phyloP scores from a whole-genome alignment of 768 basidiomycete species.

The Pleurotus tuber-regium region DNA sequence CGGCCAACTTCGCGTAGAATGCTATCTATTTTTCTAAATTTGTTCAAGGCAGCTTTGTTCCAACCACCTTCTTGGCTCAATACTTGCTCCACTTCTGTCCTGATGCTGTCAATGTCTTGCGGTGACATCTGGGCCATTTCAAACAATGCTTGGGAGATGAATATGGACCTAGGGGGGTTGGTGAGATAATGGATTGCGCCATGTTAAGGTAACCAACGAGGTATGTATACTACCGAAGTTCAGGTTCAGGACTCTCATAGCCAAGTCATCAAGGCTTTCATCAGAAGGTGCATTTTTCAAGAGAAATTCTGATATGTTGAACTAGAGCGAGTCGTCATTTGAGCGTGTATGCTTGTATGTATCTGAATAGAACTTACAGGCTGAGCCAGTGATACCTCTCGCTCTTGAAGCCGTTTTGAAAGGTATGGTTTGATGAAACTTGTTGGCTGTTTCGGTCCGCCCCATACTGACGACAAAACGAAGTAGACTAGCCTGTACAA shows the following conservation, averaged over 20 bases:
- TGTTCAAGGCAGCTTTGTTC: conserved; percentile 4
- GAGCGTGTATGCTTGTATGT: background rate
- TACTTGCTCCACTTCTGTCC: background rate
- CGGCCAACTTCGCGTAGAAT: conserved; percentile 7
- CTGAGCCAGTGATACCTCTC: background rate
- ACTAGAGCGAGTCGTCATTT: background rate
- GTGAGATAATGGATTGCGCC: background rate
- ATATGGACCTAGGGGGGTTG: conserved; percentile 3
- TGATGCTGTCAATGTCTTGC: conserved; percentile 1
- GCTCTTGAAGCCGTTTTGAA: background rate
- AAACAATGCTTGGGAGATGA: background rate
- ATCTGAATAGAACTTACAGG: background rate
- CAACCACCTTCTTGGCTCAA: conserved; percentile 9
- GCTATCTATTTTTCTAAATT: conserved; percentile 8
- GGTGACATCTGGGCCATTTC: background rate
- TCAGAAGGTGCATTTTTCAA: background rate
- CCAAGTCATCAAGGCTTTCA: background rate
- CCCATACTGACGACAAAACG: conserved; percentile 2
- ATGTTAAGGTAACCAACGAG: background rate
- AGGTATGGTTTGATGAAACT: conserved; percentile 6
- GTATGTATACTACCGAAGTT: conserved; percentile 10
- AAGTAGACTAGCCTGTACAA: conserved; percentile 4
- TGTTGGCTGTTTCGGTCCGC: conserved; percentile 7
- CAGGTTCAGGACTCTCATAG: background rate
- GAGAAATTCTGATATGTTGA: background rate